phyloP scores from a whole-genome alignment of 2,329 filamentous ascomycete genomes.

The Fusarium palustre region DNA sequence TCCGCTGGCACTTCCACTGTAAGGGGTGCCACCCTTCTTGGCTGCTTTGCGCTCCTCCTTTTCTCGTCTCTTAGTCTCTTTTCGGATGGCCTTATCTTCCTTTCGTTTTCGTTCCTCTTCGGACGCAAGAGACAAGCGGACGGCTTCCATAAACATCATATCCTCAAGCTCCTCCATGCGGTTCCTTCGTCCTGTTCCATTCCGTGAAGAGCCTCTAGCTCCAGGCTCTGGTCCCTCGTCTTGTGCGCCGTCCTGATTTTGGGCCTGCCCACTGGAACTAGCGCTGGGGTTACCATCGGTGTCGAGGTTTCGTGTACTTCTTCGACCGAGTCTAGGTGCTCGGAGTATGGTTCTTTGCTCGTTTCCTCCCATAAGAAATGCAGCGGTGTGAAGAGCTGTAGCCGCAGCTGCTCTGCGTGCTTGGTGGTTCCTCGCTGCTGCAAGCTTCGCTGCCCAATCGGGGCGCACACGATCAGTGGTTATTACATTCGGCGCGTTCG shows the following conservation, averaged over 20 bases:
- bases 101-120: constrained; percentile 94
- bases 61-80: constrained; percentile 85
- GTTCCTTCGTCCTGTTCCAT: constrained; percentile 51
- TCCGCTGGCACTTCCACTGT: constrained; percentile 52
- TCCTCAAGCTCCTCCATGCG: constrained; percentile 92
- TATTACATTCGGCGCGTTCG: constrained; percentile 85
- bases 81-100: constrained; percentile 66
- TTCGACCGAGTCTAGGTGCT: constrained; percentile 67
- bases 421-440: constrained; percentile 85
- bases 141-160: constrained; percentile 98
- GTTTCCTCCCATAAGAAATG: constrained; percentile 83
- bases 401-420: constrained; percentile 90
- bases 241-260: constrained; percentile 20
- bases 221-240: constrained; percentile 44
- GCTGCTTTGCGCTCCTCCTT: constrained; percentile 85
- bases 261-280: constrained; percentile 48
- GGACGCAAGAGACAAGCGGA: constrained; percentile 87
- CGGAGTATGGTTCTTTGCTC: constrained; percentile 62
- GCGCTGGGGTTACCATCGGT: constrained; percentile 43
- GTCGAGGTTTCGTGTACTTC: constrained; percentile 59
- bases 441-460: constrained; percentile 92
- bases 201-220: constrained; percentile 40
- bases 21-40: constrained; percentile 65
- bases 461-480: constrained; percentile 93
- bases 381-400: constrained; percentile 92